Percentiles rank a stretch among this genome's conserved stretches.
Evolutionary conservation across 2,329 filamentous ascomycete species (phyloP).

Genomic region (Hortaea sp.): DNA sequence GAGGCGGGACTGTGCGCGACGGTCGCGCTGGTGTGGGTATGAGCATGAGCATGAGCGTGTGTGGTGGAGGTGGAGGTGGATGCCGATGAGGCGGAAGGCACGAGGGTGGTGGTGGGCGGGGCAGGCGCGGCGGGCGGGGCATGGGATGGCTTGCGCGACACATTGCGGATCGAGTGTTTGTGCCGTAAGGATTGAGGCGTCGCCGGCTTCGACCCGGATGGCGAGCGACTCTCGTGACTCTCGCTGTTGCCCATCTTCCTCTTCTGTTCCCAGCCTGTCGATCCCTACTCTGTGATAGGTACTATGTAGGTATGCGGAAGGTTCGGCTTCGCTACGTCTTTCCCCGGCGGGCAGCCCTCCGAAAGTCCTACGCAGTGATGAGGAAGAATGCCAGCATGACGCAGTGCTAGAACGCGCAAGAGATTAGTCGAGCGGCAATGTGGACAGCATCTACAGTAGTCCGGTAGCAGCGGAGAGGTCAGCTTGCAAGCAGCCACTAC

Average conservation of each 20-base stretch:
- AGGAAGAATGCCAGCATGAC: too few relatives aligned
- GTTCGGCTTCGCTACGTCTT: too few relatives aligned
- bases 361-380: too few relatives aligned
- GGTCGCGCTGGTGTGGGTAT: slow-evolving; percentile 6
- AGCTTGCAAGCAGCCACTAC: too few relatives aligned
- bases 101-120: slow-evolving; percentile 9
- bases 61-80: slow-evolving; percentile 11
- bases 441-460: too few relatives aligned
- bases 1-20: slow-evolving; percentile 7
- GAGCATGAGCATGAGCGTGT: neutral
- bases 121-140: slow-evolving; percentile 3
- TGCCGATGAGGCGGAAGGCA: slow-evolving; percentile 9
- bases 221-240: neutral
- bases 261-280: neutral
- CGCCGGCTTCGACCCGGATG: neutral
- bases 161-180: neutral
- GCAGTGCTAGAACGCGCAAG: too few relatives aligned
- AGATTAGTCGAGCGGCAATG: too few relatives aligned
- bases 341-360: too few relatives aligned
- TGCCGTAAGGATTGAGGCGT: neutral
- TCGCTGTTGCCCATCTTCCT: neutral
- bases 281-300: too few relatives aligned
- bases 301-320: too few relatives aligned
- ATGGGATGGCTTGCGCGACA: slow-evolving; percentile 4
- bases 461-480: too few relatives aligned